Conservation (phyloP, 352 stramenopile genomes). For the Pythium periplocum region DNA sequence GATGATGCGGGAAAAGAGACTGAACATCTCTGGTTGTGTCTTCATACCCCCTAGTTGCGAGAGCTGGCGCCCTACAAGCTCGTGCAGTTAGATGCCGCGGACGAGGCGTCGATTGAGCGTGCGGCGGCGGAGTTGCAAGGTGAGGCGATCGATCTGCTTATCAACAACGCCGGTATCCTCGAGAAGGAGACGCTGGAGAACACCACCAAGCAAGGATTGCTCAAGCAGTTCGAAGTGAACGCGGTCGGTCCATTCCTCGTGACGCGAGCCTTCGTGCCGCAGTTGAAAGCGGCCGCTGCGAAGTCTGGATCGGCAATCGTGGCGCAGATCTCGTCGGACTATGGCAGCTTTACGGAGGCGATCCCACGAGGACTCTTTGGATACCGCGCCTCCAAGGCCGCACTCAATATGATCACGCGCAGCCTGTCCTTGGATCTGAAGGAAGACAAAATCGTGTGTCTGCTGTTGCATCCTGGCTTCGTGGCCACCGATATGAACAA, state of each 20-base stretch:
- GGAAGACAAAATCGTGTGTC: conserved; percentile 27
- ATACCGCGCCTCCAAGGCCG: conserved; percentile 64
- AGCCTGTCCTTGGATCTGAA: conserved; percentile 36
- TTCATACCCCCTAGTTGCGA: no score
- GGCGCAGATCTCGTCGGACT: conserved; percentile 31
- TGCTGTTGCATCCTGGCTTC: conserved; percentile 47
- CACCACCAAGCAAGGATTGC: conserved; percentile 34
- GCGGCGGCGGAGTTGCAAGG: conserved; percentile 30
- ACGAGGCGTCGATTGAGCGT: conserved; percentile 33
- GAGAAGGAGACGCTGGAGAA: conserved; percentile 18
- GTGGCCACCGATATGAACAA: conserved; percentile 46
- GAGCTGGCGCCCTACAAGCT: conserved; percentile 19
- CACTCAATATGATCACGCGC: conserved; percentile 60
- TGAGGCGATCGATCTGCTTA: conserved; percentile 43
- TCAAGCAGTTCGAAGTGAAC: conserved; percentile 66
- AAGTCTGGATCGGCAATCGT: conserved; percentile 8
- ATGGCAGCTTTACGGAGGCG: conserved; percentile 48
- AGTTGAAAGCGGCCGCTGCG: conserved; percentile 16
- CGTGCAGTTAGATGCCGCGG: conserved; percentile 32
- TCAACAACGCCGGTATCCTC: conserved; percentile 64
- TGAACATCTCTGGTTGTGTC: no score
- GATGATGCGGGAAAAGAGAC: no score
- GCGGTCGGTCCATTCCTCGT: conserved; percentile 49
- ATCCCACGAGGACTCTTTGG: conserved; percentile 35
- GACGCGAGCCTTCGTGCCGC: conserved; percentile 1